Evolutionary conservation across 2,329 filamentous ascomycete species (phyloP).

Genomic region (Pleurostoma richardsiae): DNA sequence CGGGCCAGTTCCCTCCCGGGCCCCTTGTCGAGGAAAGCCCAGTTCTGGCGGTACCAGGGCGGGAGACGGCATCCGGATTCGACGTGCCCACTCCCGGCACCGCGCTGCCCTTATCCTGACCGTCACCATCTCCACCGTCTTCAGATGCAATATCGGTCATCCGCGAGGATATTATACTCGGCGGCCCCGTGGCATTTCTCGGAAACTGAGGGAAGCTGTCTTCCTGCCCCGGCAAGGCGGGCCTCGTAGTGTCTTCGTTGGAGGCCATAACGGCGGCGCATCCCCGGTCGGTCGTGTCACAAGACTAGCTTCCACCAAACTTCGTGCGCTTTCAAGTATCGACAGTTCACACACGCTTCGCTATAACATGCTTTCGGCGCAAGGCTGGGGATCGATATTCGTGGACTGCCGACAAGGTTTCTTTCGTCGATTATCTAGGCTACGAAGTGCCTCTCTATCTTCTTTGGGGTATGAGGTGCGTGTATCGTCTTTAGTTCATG

Average conservation of each 20-base stretch:
- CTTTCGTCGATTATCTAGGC: too few relatives aligned
- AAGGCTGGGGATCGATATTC: too few relatives aligned
- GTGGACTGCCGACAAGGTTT: too few relatives aligned
- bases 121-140: conserved; percentile 41
- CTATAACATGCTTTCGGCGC: too few relatives aligned
- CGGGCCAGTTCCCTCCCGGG: conserved; percentile 40
- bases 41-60: conserved; percentile 50
- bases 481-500: too few relatives aligned
- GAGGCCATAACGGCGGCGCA: conserved; percentile 22
- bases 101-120: conserved; percentile 20
- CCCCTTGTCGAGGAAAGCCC: conserved; percentile 38
- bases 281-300: too few relatives aligned
- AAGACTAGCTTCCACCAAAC: too few relatives aligned
- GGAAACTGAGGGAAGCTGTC: conserved; percentile 35
- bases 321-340: too few relatives aligned
- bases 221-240: conserved; percentile 27
- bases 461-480: too few relatives aligned
- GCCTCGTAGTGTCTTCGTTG: conserved; percentile 21
- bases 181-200: conserved; percentile 39
- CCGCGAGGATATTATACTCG: conserved; percentile 66
- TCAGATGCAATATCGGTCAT: conserved; percentile 63
- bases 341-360: too few relatives aligned
- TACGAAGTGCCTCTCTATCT: too few relatives aligned
- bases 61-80: conserved; percentile 37
- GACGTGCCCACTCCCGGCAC: not conserved